A percentile compares a stretch with the other conserved stretches of the same genome.
Evolutionary conservation across 352 stramenopile species (phyloP).

Genomic region (Thalassiosira mediterranea): DNA sequence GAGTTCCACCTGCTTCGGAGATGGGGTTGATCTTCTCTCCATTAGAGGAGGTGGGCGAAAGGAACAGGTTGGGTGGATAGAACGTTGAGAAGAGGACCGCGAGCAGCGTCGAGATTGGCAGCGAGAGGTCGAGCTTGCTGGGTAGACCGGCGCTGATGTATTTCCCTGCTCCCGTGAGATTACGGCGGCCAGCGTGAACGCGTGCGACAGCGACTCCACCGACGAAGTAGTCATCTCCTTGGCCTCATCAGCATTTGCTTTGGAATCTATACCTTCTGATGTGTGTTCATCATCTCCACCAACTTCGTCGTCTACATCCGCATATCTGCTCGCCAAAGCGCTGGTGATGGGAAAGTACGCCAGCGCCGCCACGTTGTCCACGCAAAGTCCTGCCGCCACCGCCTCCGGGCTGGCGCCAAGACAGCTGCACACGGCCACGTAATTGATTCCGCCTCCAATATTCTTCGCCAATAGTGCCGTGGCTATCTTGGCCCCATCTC

Average conservation of each 20-base stretch:
- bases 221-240: slow-evolving; percentile 16
- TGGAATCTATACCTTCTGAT: slow-evolving; percentile 1
- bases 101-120: slow-evolving; percentile 47
- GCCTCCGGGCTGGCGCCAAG: slow-evolving; percentile 62
- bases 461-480: slow-evolving; percentile 81
- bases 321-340: slow-evolving; percentile 43
- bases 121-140: slow-evolving; percentile 32
- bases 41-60: slow-evolving; percentile 23
- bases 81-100: slow-evolving; percentile 46
- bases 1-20: slow-evolving; percentile 46
- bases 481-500: slow-evolving; percentile 69
- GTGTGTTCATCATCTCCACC: too few relatives aligned
- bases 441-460: slow-evolving; percentile 84
- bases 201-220: slow-evolving; percentile 38
- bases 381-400: slow-evolving; percentile 75
- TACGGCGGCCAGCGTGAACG: slow-evolving; percentile 34
- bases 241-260: not conserved
- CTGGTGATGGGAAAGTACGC: slow-evolving; percentile 80
- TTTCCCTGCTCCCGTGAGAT: too few relatives aligned
- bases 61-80: slow-evolving; percentile 43
- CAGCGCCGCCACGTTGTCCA: slow-evolving; percentile 84
- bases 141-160: not conserved
- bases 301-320: slow-evolving; percentile 50
- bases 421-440: slow-evolving; percentile 72
- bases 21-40: slow-evolving; percentile 23